Evolutionary conservation across 441 rosid species (phyloP), one percentile per base, ranked within the genome.

Genomic region (Gossypium davidsonii): DNA sequence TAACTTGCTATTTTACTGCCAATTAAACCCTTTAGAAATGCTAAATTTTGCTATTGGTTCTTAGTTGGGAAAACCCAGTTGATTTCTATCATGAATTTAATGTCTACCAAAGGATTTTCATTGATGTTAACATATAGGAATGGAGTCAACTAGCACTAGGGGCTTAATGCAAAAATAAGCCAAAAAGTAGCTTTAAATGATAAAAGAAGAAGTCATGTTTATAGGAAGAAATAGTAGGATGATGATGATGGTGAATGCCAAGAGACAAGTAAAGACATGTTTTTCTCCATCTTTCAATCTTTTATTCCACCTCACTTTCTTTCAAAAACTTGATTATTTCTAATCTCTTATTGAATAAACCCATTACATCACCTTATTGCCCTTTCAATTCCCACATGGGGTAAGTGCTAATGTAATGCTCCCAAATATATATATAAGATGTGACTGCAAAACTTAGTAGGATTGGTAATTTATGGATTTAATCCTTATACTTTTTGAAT

Each of bases 221-320:
- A 6, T 6, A 52, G 28, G 42, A 17, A 59, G 48, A 76, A 77
- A 75, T 64, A 59, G 80, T 69, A 81, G 71, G 65, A 52, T 52
- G 69, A 82, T 52, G 69, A 82, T 77, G 12, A 67, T 76, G 71
- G 81, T 77, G 81, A 80, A 72, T 75, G 74, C 84, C 67, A 77
- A 68, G 73, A 67, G 85, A 78, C 31, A 26, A 87, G 80, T 1
- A 79, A 80, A 60, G 67, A 26, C 31, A 26, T 26, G 4, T 21
- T 26, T 26, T 26, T 26, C 31, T 26, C 31, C 31, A 26, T 26
- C 31, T 26, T 26, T 26, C 31, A 26, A 48, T 76, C 74, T 63
- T 28, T 28, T 52, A 23, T 49, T 17, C 23, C 39, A 14, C 44
- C 28, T 44, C 8, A 53, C 6, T 31, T 23, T 66, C 39, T 75